Base-by-base conservation (phyloP, 257 asterid genomes). In the Lycium barbarum region DNA sequence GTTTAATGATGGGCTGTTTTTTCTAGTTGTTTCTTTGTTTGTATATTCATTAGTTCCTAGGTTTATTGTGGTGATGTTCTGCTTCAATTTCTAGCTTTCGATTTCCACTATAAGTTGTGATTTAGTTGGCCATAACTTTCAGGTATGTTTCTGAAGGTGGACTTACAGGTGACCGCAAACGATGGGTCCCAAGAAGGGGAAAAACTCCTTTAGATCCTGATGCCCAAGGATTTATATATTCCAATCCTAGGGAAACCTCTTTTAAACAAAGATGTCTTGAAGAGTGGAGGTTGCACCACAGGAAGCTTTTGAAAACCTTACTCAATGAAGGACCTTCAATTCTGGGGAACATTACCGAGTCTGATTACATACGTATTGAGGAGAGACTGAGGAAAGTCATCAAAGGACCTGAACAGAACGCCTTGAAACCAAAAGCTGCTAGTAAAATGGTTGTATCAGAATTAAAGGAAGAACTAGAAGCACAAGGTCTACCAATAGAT, bases 111-210 rank as follows among this genome's bases (percentile, higher is more conserved):
- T 53, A 26, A 62, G 38, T 47, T 83, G 61, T 65, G 85, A 86
- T 86, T 88, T 85, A 89, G 83, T 85, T 88, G 87, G 85, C 83
- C 83, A 81, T 66, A 80, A 62, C 82, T 84, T 88, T 84, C 93
- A 96, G 99, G 97, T 96, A 95, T 86, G 85, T 93, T 86, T 95
- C 90, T 51, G 99, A 96, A 90, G 99, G 99, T 84, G 99, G 99
- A 86, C 98, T 96, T 68, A 95, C 98, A 12, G 99, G 99, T 88
- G 98, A 93, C 51, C 97, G 99, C 85, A 96, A 93, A 86, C 89
- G 99, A 84, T 96, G 99, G 98, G 99, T 96, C 45, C 99, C 99
- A 79, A 97, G 97, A 82, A 89, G 96, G 88, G 99, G 99, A 81
- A 96, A 96, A 91, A 86, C 98, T 88, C 99, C 99, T 85, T 88